Evolutionary conservation across 2,329 filamentous ascomycete genomes (phyloP).

Genomic region (Thelonectria blattea): DNA sequence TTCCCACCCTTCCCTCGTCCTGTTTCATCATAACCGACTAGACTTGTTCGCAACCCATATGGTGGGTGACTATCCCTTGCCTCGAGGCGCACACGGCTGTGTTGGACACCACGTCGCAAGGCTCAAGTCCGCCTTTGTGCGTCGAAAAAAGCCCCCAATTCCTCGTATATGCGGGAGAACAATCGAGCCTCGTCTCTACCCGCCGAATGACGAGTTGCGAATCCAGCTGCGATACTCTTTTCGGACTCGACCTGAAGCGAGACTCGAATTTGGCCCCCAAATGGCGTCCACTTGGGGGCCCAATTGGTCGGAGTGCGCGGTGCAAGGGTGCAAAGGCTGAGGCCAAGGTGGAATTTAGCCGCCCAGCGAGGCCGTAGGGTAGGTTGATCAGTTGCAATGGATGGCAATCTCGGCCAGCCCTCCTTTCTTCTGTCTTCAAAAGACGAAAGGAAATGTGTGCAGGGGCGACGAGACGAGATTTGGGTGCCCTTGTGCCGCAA

Average conservation of each 20-base stretch:
- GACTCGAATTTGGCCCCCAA: slow-evolving; percentile 9
- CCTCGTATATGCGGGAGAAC: neutral
- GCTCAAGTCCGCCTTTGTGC: neutral
- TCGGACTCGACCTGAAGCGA: neutral
- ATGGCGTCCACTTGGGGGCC: neutral
- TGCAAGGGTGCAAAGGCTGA: neutral
- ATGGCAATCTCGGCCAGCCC: neutral
- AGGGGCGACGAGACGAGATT: neutral
- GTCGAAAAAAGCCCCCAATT: slow-evolving; percentile 1
- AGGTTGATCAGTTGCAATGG: neutral
- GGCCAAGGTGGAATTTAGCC: slow-evolving; percentile 1
- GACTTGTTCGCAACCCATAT: neutral
- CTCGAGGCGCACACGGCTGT: slow-evolving; percentile 8
- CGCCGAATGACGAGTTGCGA: slow-evolving; percentile 6
- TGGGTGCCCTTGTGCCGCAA: neutral
- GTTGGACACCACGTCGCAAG: neutral
- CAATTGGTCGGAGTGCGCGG: slow-evolving; percentile 2
- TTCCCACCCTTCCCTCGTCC: neutral
- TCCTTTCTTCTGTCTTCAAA: neutral
- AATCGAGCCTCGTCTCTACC: slow-evolving; percentile 1
- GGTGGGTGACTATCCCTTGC: neutral
- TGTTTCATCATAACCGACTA: neutral
- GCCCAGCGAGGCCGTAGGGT: neutral
- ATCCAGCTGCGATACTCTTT: neutral
- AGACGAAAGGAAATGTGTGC: neutral